Percentiles rank a stretch among this genome's conserved stretches.
These are phyloP conservation scores for Talaromyces piceae DNA, from an alignment of 2,329 filamentous ascomycete species.

Conservation along the genomic window DNA sequence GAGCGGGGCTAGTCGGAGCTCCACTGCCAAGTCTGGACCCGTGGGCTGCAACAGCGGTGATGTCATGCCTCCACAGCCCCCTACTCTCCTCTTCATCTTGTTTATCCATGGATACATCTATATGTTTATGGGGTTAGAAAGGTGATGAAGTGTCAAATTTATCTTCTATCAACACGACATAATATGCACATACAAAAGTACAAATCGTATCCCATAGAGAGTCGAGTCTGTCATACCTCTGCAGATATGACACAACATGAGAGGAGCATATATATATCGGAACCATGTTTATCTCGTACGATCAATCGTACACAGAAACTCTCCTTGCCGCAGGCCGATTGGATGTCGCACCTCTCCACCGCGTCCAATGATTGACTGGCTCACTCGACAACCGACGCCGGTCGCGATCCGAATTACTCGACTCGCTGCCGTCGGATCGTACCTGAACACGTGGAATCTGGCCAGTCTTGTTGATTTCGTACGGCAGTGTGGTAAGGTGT, in stretches of 20 bases:
- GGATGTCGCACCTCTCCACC: slow-evolving; percentile 17
- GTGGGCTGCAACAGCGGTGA: background rate
- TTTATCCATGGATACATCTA: no score
- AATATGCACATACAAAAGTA: no score
- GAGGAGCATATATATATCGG: no score
- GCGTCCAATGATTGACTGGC: slow-evolving; percentile 9
- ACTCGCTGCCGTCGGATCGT: slow-evolving; percentile 19
- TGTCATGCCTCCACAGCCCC: no score
- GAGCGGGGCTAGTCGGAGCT: background rate
- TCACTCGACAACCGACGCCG: slow-evolving; percentile 17
- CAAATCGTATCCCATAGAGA: no score
- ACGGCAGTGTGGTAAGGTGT: slow-evolving; percentile 2
- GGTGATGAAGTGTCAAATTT: no score
- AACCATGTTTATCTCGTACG: background rate
- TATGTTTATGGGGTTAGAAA: no score
- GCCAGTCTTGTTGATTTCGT: slow-evolving; percentile 10
- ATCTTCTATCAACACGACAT: no score
- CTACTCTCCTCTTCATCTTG: no score
- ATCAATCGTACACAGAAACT: slow-evolving; percentile 5
- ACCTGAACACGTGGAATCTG: slow-evolving; percentile 15
- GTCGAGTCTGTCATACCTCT: no score
- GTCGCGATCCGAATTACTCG: slow-evolving; percentile 13
- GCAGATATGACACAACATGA: no score
- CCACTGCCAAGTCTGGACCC: background rate
- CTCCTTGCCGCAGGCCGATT: slow-evolving; percentile 7